Base-by-base conservation (phyloP, 2,329 filamentous ascomycete genomes). In the Cercospora sesami region DNA sequence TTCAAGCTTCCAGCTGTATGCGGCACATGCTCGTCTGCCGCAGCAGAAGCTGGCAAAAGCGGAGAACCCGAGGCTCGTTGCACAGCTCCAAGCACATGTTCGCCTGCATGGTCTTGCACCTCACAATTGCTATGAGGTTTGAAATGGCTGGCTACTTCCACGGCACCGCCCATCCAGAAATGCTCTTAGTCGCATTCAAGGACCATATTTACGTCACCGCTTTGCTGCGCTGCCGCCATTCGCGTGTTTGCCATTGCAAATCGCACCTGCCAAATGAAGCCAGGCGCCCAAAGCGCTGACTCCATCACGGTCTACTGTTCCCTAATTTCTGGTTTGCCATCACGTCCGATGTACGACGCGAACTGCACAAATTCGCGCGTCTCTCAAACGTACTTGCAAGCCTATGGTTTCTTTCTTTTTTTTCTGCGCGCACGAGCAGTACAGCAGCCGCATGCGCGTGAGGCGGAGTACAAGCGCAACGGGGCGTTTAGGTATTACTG, bases 11-110 rank as follows among this genome's bases (percentile, higher is more conserved):
- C 16, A 33, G 48, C 48, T 55, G 48, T 55, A 59, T 36, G 55
- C 30, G 31, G 55, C 55, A 59, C 55, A 59, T 59, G 55, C 55
- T n/a, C 53, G 16, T 23, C 23, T n/a, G 53, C 23, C 53, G 55
- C 55, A 59, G 9, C 28, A 59, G 5, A 16, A 59, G 55, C 55
- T 36, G 55, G 55, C 7, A 18, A 36, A 59, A 21, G 55, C 36
- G 55, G 55, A 59, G 55, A 36, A 33, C 10, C 30, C 55, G 55
- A 59, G 55, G 55, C 55, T 59, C 60, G 14, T 63, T 53, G 28
- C 51, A 55, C 48, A 31, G 63, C 21, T 36, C n/a, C 30, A 14
- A 57, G 63, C 51, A 65, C 36, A 59, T 59, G 53, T 60, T 65
- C 28, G 51, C 63, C 36, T 28, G 31, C 62, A 57, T 57, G 14